Evolutionary conservation across 306 rosid species (phyloP).

Genomic region (Benincasa hispida): DNA sequence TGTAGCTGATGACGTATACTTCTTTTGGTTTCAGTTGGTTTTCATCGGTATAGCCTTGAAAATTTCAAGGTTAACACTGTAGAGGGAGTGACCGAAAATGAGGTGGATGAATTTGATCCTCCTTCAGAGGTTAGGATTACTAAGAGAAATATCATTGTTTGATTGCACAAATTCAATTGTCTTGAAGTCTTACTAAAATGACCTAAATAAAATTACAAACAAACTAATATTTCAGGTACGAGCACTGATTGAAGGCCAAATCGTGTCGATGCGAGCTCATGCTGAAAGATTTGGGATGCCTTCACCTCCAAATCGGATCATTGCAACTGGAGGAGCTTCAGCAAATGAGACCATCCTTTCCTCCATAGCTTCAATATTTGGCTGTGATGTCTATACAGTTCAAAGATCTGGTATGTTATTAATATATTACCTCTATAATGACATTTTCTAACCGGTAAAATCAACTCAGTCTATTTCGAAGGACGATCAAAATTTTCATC

Average conservation of each 20-base stretch:
- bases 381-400: conserved; percentile 85
- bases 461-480: background rate
- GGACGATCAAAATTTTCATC: background rate
- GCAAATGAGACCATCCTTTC: conserved; percentile 58
- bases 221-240: conserved; percentile 40
- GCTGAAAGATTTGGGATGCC: conserved; percentile 98
- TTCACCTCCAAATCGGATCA: conserved; percentile 74
- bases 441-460: background rate
- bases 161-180: background rate
- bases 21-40: conserved; percentile 45
- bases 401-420: conserved; percentile 63
- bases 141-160: background rate
- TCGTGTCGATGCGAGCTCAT: conserved; percentile 89
- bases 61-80: conserved; percentile 38
- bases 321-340: conserved; percentile 98
- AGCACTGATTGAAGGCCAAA: conserved; percentile 77
- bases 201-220: background rate
- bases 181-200: background rate
- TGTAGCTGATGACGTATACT: background rate
- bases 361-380: conserved; percentile 70
- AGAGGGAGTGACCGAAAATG: conserved; percentile 37
- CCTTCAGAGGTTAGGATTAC: conserved; percentile 66
- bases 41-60: conserved; percentile 62
- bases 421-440: background rate
- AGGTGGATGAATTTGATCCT: conserved; percentile 69